Conservation (phyloP, 202 grass and related monocot genomes). For the Brachypodium distachyon region DNA sequence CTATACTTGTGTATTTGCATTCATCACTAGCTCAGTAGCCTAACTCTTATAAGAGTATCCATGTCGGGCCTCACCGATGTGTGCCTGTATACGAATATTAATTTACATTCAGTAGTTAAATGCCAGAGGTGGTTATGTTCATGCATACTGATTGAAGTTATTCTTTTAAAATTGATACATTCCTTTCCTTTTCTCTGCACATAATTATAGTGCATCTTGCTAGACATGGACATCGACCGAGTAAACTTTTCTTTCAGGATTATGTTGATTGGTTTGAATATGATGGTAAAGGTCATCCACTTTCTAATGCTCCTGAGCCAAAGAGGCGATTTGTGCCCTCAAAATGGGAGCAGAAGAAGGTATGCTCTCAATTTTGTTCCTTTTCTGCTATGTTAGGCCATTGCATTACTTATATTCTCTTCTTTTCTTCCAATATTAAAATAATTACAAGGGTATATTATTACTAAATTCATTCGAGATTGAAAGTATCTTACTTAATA, state of each 20-base stretch:
- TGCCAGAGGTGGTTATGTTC: background rate
- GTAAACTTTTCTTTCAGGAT: constrained; percentile 34
- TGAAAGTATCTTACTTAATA: background rate
- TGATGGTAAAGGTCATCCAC: constrained; percentile 66
- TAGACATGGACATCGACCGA: background rate
- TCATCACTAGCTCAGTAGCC: too few relatives aligned
- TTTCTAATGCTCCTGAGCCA: constrained; percentile 96
- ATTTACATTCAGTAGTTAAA: background rate
- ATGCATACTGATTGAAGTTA: background rate
- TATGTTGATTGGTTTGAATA: constrained; percentile 94
- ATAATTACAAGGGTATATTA: background rate
- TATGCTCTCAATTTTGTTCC: background rate
- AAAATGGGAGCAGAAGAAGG: constrained; percentile 98
- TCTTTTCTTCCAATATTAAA: background rate
- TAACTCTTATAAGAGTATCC: background rate
- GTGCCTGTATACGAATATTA: background rate
- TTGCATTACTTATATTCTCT: background rate
- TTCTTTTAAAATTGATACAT: background rate
- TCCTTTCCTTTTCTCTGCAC: background rate
- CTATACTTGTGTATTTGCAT: background rate
- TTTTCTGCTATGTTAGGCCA: background rate
- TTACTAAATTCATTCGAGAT: constrained; percentile 5
- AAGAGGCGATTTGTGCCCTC: constrained; percentile 97
- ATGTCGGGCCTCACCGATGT: background rate
- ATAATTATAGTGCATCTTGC: background rate